Evolutionary conservation across 1,284 basidiomycete species (phyloP), one percentile per base, ranked within the genome.

Genomic region (Rhizoctonia solani): DNA sequence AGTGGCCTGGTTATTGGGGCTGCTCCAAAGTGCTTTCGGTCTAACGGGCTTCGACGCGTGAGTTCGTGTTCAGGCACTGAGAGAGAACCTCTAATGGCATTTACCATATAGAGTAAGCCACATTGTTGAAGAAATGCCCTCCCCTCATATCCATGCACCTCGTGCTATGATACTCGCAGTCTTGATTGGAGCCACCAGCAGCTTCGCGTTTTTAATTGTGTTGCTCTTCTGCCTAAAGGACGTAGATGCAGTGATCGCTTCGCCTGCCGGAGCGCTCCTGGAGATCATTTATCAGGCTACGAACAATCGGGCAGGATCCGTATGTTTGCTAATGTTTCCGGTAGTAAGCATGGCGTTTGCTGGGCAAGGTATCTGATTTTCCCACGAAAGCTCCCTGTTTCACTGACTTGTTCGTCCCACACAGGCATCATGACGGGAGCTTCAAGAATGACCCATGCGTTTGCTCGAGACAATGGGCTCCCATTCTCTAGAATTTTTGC

Each of bases 181-280:
- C 29, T 82, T 85, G 2, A 87, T 90, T 49, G 87, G 88, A 1
- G 78, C 85, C 0, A 69, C 82, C 3, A 79, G 78, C 1, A 85
- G 86, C 0, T 79, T 87, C n/a, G 67, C 87, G 19, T 88, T 88
- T 74, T 77, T 90, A 41, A 79, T 90, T 56, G 84, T 85, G 0
- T 82, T 91, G n/a, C 76, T 88, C 21, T 91, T 90, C 72, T 86
- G 85, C 42, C 77, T 89, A 32, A 83, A 81, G 8, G 85, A 89
- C 72, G 80, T 87, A 46, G 70, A 77, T 14, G 79, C 76, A 1
- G 79, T 90, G 29, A 79, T 87, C 50, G 75, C 79, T 66, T 82
- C 84, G 0, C 73, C 81, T 11, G 82, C 84, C 4, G 88, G 88
- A 1, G 83, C 89, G 65, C 83, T 90, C 0, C 79, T 89, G 19